Percentiles rank a stretch among this genome's conserved stretches.
Conservation (phyloP, 2,329 filamentous ascomycete species). For the Graphilbum sp. region DNA sequence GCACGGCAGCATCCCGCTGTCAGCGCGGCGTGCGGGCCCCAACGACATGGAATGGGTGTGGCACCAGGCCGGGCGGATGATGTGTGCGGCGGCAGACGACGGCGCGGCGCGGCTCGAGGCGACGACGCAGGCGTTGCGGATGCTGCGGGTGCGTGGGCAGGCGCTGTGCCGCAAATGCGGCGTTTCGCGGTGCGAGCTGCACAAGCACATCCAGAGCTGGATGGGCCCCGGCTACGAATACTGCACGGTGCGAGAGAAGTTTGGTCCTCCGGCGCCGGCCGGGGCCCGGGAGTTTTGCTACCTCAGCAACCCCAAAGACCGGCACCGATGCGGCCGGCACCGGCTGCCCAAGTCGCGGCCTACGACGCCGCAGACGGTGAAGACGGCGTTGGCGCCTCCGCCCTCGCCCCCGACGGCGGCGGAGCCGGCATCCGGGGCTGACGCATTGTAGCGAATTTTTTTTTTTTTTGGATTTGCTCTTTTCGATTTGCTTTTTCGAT, state of each 20-base stretch:
- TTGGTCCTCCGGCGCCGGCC: conserved; percentile 29
- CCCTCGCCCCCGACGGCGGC: neutral
- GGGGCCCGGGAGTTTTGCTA: conserved; percentile 36
- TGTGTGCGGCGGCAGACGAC: neutral
- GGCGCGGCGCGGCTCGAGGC: neutral
- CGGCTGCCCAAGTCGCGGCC: conserved; percentile 16
- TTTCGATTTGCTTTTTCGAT: too few species aligned
- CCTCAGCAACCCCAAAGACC: conserved; percentile 42
- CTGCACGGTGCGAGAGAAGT: conserved; percentile 42
- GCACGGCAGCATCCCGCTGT: conserved; percentile 39
- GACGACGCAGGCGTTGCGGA: conserved; percentile 20
- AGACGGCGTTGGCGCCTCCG: neutral
- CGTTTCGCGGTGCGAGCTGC: conserved; percentile 43
- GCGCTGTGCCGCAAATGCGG: conserved; percentile 48
- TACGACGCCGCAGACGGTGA: conserved; percentile 2
- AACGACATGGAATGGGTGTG: conserved; percentile 50
- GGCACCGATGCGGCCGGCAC: conserved; percentile 41
- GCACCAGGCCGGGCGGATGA: conserved; percentile 30
- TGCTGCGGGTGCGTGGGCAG: conserved; percentile 37
- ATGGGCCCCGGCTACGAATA: conserved; percentile 41
- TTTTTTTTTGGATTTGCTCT: neutral
- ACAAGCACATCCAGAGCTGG: conserved; percentile 44
- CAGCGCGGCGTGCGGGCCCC: conserved; percentile 38
- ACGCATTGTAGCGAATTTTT: neutral
- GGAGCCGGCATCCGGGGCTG: neutral